Percentiles rank a stretch among this genome's conserved stretches.
Conservation (phyloP, 306 rosid species). For the Trichosanthes truncata region DNA sequence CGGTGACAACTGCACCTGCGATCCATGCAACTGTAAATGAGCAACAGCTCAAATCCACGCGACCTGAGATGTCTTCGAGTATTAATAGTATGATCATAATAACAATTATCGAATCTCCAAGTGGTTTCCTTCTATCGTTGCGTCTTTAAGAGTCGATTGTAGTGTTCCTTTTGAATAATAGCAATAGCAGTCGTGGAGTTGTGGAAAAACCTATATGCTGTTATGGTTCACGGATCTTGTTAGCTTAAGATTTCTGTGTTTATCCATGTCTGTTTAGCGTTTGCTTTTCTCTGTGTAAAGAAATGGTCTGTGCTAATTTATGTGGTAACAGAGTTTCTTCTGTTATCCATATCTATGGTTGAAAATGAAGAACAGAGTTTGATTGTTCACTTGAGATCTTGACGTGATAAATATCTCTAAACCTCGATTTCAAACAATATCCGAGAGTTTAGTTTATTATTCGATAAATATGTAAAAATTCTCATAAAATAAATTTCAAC, state of each 20-base stretch:
- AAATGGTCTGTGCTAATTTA: neutral
- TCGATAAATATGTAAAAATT: too few relatives aligned
- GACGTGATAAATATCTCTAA: neutral
- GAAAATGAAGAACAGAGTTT: neutral
- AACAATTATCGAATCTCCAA: neutral
- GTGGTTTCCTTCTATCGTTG: neutral
- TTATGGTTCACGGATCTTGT: neutral
- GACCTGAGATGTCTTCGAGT: neutral
- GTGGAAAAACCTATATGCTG: neutral
- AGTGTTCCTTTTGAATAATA: neutral
- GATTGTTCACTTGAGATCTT: neutral
- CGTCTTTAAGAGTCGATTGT: slow-evolving; percentile 1
- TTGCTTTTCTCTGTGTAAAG: neutral
- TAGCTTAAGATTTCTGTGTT: neutral
- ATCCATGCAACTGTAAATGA: slow-evolving; percentile 66
- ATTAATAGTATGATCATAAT: neutral
- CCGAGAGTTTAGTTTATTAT: too few relatives aligned
- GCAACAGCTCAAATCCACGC: neutral
- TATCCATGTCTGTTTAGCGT: neutral
- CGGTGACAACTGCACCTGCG: slow-evolving; percentile 48
- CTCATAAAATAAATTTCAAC: neutral
- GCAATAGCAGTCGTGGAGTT: neutral
- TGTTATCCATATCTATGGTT: neutral
- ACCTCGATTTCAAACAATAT: too few relatives aligned
- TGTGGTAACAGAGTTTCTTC: neutral